Percentiles rank a stretch among this genome's conserved stretches.
Conservation (phyloP, 306 rosid genomes). For the Acmispon strigosus region DNA sequence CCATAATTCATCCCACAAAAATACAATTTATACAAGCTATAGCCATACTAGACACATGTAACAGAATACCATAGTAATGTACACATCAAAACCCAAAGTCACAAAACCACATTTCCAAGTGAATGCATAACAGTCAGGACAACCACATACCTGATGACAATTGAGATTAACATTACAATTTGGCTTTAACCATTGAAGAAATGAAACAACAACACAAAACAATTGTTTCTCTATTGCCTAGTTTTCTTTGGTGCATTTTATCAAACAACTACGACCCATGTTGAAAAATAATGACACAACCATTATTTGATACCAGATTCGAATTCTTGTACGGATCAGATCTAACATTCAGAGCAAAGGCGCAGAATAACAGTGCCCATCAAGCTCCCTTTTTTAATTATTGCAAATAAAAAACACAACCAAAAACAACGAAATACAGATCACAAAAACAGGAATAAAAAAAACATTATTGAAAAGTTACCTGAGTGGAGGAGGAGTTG, state of each 20-base stretch:
- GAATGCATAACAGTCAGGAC: conserved; percentile 1
- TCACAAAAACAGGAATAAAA: neutral
- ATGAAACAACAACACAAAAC: neutral
- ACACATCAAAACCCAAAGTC: neutral
- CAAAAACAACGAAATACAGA: neutral
- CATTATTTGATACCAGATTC: conserved; percentile 11
- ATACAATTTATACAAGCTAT: too few relatives aligned
- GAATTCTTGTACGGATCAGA: conserved; percentile 25
- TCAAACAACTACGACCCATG: neutral
- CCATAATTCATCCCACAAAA: too few relatives aligned
- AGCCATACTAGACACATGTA: too few relatives aligned
- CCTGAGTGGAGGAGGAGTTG: conserved; percentile 33
- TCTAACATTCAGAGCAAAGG: conserved; percentile 27
- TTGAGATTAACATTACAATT: neutral
- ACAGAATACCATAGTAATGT: neutral
- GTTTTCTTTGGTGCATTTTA: neutral
- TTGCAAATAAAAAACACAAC: neutral
- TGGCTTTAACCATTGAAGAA: neutral
- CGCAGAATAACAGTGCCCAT: conserved; percentile 16
- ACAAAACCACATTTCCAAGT: neutral
- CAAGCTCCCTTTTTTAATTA: conserved; percentile 3
- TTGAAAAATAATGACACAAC: neutral
- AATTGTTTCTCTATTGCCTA: neutral
- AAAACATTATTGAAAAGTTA: neutral
- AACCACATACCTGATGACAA: neutral